A percentile compares a stretch with the other conserved stretches of the same genome.
Conservation (phyloP, 805 yeast genomes). For the Cyberlindnera sargentensis region DNA sequence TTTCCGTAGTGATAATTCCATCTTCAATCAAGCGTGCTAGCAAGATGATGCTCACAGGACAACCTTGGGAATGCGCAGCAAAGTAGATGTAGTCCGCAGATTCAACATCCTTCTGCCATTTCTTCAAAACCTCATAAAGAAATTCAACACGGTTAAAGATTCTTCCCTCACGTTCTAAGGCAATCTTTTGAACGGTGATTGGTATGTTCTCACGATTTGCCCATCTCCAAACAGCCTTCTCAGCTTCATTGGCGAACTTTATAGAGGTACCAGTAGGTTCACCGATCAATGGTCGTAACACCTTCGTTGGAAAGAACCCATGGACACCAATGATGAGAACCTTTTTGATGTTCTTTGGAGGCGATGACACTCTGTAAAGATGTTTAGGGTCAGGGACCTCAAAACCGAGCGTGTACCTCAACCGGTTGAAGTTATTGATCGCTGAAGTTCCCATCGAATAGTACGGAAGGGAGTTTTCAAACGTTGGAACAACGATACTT, state of each 20-base stretch:
- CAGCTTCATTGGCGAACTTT: conserved; percentile 88
- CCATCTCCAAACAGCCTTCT: conserved; percentile 65
- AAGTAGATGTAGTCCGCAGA: conserved; percentile 84
- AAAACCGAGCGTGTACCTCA: conserved; percentile 21
- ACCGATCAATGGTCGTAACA: conserved; percentile 82
- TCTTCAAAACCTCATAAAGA: conserved; percentile 63
- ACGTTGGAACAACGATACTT: conserved; percentile 22
- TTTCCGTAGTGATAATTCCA: conserved; percentile 34
- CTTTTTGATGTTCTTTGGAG: conserved; percentile 33
- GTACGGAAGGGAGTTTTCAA: conserved; percentile 20
- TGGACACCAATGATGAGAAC: conserved; percentile 88
- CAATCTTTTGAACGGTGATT: conserved; percentile 72
- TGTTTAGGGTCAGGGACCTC: conserved; percentile 22
- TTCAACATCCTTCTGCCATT: conserved; percentile 47
- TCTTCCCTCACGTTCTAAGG: conserved; percentile 90
- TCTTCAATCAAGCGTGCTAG: conserved; percentile 66
- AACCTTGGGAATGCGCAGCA: conserved; percentile 95
- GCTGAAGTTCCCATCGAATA: conserved; percentile 13
- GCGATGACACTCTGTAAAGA: conserved; percentile 16
- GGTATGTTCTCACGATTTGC: conserved; percentile 28
- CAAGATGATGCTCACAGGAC: conserved; percentile 80
- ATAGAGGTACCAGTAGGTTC: conserved; percentile 95
- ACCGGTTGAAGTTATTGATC: conserved; percentile 17
- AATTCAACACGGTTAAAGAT: conserved; percentile 79
- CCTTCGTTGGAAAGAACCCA: conserved; percentile 88